These are phyloP conservation scores for Crepidotus sp. DNA, from an alignment of 1,284 basidiomycete species.

Conservation along the genomic window DNA sequence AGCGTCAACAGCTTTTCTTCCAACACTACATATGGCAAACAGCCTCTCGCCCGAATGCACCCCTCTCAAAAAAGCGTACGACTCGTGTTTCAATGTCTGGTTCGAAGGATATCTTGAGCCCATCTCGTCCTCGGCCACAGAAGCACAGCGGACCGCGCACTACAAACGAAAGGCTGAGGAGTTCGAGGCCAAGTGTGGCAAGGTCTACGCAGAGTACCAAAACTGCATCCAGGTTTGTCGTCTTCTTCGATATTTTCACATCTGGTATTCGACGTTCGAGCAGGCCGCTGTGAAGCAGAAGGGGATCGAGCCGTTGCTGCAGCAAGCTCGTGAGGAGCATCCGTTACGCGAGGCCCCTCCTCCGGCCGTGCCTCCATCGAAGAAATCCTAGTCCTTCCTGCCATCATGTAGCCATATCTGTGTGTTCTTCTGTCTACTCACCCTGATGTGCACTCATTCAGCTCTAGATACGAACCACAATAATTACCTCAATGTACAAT, in stretches of 20 bases:
- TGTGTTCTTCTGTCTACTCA: not conserved
- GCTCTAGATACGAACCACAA: not conserved
- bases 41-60: conserved; percentile 79
- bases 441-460: not conserved
- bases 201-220: conserved; percentile 72
- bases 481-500: not conserved
- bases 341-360: conserved; percentile 50
- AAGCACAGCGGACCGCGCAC: conserved; percentile 38
- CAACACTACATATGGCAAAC: conserved; percentile 45
- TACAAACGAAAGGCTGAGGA: conserved; percentile 61
- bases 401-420: conserved; percentile 7
- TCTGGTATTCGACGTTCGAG: not conserved
- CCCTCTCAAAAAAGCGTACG: conserved; percentile 82
- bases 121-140: conserved; percentile 36
- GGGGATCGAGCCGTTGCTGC: conserved; percentile 65
- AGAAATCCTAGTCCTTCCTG: not conserved
- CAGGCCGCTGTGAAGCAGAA: conserved; percentile 80
- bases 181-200: conserved; percentile 77
- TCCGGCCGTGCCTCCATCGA: conserved; percentile 7
- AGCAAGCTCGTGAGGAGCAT: conserved; percentile 76
- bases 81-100: conserved; percentile 94
- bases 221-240: conserved; percentile 57
- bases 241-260: not conserved
- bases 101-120: conserved; percentile 92
- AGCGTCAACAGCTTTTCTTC: no score